phyloP scores from a whole-genome alignment of 768 basidiomycete genomes.

The Epithele typhae region DNA sequence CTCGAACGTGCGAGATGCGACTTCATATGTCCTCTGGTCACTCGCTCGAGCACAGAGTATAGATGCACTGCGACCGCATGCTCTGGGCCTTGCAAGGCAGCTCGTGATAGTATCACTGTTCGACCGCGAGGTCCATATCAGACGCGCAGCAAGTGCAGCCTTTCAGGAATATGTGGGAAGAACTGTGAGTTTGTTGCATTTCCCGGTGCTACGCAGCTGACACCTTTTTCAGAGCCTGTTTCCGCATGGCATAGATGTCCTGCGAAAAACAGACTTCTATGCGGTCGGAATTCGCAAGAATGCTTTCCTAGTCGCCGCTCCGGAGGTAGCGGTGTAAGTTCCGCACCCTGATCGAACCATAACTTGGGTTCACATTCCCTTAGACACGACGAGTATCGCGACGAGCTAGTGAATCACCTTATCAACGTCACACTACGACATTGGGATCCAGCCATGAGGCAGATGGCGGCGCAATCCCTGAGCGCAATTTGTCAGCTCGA shows the following conservation, averaged over 20 bases:
- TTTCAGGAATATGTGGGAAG: slow-evolving; percentile 97
- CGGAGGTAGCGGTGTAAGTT: slow-evolving; percentile 81
- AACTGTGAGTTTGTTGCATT: slow-evolving; percentile 51
- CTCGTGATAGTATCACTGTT: slow-evolving; percentile 80
- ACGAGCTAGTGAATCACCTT: slow-evolving; percentile 66
- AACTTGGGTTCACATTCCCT: background rate
- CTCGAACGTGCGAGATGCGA: slow-evolving; percentile 90
- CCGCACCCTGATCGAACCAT: background rate
- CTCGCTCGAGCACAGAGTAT: slow-evolving; percentile 75
- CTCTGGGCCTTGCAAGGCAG: slow-evolving; percentile 58
- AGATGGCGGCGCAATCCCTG: slow-evolving; percentile 72
- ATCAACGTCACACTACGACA: slow-evolving; percentile 74
- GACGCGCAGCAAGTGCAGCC: slow-evolving; percentile 93
- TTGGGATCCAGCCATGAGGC: slow-evolving; percentile 84
- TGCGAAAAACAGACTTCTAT: slow-evolving; percentile 92
- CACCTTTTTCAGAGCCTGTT: slow-evolving; percentile 63
- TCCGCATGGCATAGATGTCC: slow-evolving; percentile 90
- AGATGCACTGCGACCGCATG: slow-evolving; percentile 53
- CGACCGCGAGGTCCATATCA: slow-evolving; percentile 92
- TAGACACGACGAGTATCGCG: slow-evolving; percentile 78
- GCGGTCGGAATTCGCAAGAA: slow-evolving; percentile 82
- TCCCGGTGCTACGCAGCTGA: background rate
- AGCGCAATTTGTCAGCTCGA: slow-evolving; percentile 62
- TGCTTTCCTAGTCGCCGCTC: slow-evolving; percentile 81
- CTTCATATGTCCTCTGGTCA: slow-evolving; percentile 94